Evolutionary conservation across 1,284 basidiomycete species (phyloP).

Genomic region (Ustilago sp.): DNA sequence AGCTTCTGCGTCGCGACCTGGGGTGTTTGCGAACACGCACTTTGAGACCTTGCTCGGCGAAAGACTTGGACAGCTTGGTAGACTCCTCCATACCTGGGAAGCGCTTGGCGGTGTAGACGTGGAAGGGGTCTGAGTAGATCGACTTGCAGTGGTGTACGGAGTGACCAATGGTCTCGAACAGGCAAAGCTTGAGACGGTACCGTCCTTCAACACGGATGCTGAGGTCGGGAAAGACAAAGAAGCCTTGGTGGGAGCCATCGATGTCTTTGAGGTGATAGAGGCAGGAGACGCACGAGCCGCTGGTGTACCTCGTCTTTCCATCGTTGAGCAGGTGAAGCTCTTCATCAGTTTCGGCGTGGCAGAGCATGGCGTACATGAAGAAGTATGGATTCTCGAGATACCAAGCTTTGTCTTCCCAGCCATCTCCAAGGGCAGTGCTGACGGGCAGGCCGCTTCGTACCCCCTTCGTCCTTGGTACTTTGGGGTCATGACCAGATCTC

Average conservation of each 20-base stretch:
- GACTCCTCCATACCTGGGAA: conserved; percentile 68
- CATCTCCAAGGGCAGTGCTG: conserved; percentile 53
- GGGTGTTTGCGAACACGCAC: conserved; percentile 67
- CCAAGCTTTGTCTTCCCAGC: conserved; percentile 68
- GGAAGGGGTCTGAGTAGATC: conserved; percentile 63
- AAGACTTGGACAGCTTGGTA: conserved; percentile 58
- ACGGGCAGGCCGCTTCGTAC: conserved; percentile 57
- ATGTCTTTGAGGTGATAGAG: conserved; percentile 95
- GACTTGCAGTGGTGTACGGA: conserved; percentile 66
- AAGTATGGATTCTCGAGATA: conserved; percentile 66
- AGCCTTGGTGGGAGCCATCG: conserved; percentile 80
- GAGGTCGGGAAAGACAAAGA: conserved; percentile 70
- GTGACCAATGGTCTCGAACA: conserved; percentile 85
- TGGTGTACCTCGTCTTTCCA: conserved; percentile 88
- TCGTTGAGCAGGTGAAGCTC: conserved; percentile 94
- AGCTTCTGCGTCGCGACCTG: conserved; percentile 40
- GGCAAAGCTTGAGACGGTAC: conserved; percentile 82
- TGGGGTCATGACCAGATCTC: conserved; percentile 35
- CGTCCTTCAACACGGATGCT: conserved; percentile 82
- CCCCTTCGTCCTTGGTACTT: conserved; percentile 27
- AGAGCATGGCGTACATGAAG: conserved; percentile 68
- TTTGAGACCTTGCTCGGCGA: conserved; percentile 66
- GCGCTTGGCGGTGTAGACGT: conserved; percentile 64
- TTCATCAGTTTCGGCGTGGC: conserved; percentile 74
- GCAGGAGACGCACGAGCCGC: conserved; percentile 88